Evolutionary conservation across 1,284 basidiomycete species (phyloP), one percentile per base, ranked within the genome.

Genomic region (Trametes sp.): DNA sequence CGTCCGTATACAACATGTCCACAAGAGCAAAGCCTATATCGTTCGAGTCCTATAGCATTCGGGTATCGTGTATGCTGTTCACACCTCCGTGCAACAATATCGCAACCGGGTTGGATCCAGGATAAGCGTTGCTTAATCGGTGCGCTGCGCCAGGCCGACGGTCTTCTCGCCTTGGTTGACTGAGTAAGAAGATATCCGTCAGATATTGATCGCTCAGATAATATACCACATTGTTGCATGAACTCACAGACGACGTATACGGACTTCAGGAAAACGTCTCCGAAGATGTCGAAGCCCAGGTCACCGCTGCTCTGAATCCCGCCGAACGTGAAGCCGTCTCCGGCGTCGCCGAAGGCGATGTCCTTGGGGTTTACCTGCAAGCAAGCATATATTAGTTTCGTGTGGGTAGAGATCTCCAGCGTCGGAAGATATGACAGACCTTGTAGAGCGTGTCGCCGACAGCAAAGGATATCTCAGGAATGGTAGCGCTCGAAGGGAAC

Each of bases 201-300:
- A 51, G 44, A 46, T 35, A 54, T 13, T 11, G 11, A 14, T 36
- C 35, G 10, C 35, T 11, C 35, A 2, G 16, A 11, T 14, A 14
- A 14, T 13, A 14, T 13, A 4, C 35, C 10, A 36, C 2, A 36
- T 2, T 36, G 4, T 10, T 36, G 35, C 16, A 36, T 33, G 31
- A 14, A 73, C 74, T 77, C 69, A 74, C 78, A 79, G 54, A 80
- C 75, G 42, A 73, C 75, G 62, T 78, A 80, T 19, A 78, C 76
- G 45, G 71, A 70, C 71, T 79, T 78, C 51, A 79, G 68, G 69
- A 79, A 78, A 23, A 78, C 73, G 61, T 76, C 77, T 10, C 77
- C 76, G 57, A 77, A 75, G 64, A 80, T 80, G 64, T 78, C 77
- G 54, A 77, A 77, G 53, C 68, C 66, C 23, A 76, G 70, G 63